Conservation (phyloP, 768 basidiomycete genomes). For the Stropharia rugosoannulata region DNA sequence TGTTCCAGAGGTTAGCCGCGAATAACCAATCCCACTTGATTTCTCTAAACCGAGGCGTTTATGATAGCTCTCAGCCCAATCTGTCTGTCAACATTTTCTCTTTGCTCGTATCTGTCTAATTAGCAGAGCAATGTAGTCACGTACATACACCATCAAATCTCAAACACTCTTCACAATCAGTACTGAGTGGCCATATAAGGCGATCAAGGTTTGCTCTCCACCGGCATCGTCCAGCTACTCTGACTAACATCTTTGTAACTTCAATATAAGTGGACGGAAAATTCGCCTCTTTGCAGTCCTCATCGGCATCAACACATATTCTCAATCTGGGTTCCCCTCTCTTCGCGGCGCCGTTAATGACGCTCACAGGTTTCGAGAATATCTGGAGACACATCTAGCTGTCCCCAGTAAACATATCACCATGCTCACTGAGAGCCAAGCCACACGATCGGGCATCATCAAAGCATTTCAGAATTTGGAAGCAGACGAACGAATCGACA, state of each 20-base stretch:
- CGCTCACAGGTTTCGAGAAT: not conserved
- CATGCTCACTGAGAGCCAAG: not conserved
- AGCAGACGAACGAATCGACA: not conserved
- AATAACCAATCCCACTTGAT: no score
- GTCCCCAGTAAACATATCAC: not conserved
- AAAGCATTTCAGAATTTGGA: not conserved
- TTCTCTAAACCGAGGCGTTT: no score
- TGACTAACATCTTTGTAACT: not conserved
- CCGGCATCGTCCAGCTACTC: no score
- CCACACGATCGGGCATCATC: not conserved
- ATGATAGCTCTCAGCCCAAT: no score
- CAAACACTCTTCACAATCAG: no score
- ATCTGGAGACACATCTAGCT: not conserved
- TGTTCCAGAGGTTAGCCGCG: no score
- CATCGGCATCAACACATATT: not conserved
- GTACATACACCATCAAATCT: no score
- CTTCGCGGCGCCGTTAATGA: constrained; percentile 1
- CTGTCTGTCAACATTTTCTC: no score
- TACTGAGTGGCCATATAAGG: no score
- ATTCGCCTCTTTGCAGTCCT: not conserved
- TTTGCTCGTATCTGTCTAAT: no score
- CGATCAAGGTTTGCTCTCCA: no score
- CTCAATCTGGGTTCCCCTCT: not conserved
- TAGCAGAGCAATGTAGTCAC: no score
- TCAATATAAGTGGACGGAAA: not conserved